Evolutionary conservation across 2,329 filamentous ascomycete genomes (phyloP), one percentile per base, ranked within the genome.

Genomic region (Fusarium sacchari): DNA sequence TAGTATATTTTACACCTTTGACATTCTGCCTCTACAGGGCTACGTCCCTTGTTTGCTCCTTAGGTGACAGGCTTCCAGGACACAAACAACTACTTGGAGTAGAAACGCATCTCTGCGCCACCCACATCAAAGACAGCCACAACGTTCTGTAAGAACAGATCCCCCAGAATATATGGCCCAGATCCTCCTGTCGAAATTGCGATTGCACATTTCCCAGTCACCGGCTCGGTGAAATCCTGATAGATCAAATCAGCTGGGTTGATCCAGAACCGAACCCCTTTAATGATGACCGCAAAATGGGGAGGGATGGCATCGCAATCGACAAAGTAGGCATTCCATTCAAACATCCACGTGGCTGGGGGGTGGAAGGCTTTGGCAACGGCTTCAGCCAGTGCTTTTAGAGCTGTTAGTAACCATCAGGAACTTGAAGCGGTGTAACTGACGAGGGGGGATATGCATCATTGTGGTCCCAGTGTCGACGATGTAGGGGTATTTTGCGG

Each of bases 401-500:
- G 39, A 18, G 26, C 26, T 22, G 28, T 75, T 28, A 74, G 44
- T 30, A 56, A 26, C 17, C 22, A 6, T 12, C 12, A 18, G 15
- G 20, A 26, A 4, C 26, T 5, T 17, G n/a, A 14, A 20, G 8
- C 26, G 30, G 37, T 12, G 5, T 39, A 17, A 80, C 84, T 81
- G 74, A 87, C 86, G 79, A 17, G 84, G 83, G 17, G 87, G 87
- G 4, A 88, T 77, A 68, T 87, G 86, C 69, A 84, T 85, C 76
- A 88, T 82, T 0, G 87, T 86, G 4, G 87, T 88, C 37, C 86
- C 86, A 22, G 84, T 87, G 77, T 89, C 87, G 56, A 88, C 80
- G 58, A 89, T 86, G 74, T 84, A 87, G 9, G 85, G 85, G 60
- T 84, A 85, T 73, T 83, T 85, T 39, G 80, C 83, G 24, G 75